Evolutionary conservation across 352 stramenopile genomes (phyloP).

Genomic region (Discostella stelligera): DNA sequence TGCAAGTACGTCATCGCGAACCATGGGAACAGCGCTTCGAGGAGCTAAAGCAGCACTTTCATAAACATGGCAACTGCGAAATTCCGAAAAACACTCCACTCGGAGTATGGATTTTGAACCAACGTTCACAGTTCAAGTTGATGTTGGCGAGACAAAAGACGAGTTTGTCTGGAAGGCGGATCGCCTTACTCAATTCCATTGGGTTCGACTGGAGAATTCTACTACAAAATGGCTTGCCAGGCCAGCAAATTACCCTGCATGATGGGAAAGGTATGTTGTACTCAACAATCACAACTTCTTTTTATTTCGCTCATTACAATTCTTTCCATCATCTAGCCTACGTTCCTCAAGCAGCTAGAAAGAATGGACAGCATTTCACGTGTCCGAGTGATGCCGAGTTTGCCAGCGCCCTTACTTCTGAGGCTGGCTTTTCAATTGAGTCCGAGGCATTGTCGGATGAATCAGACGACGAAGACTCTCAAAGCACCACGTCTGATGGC

Average conservation of each 20-base stretch:
- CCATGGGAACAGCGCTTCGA: slow-evolving; percentile 34
- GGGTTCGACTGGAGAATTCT: slow-evolving; percentile 30
- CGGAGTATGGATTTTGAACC: slow-evolving; percentile 43
- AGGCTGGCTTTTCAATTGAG: neutral
- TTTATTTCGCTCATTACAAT: neutral
- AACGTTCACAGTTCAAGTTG: slow-evolving; percentile 44
- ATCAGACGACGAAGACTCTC: slow-evolving; percentile 13
- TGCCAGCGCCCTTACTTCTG: neutral
- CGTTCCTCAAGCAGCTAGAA: neutral
- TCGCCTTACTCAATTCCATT: slow-evolving; percentile 31
- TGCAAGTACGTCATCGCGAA: slow-evolving; percentile 28
- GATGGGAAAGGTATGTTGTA: slow-evolving; percentile 4
- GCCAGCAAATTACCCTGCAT: slow-evolving; percentile 3
- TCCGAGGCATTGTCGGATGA: slow-evolving; percentile 5
- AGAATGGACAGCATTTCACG: neutral
- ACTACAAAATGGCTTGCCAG: slow-evolving; percentile 2
- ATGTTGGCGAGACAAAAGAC: slow-evolving; percentile 30
- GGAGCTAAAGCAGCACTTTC: slow-evolving; percentile 25
- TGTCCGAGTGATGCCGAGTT: slow-evolving; percentile 14
- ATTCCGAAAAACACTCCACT: slow-evolving; percentile 38
- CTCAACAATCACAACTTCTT: neutral
- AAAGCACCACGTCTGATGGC: neutral
- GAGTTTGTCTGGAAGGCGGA: slow-evolving; percentile 29
- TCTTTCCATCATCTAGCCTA: neutral
- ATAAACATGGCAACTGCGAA: slow-evolving; percentile 36